Evolutionary conservation across 169 alveolate genomes (phyloP).

Genomic region (Blepharisma undulans): DNA sequence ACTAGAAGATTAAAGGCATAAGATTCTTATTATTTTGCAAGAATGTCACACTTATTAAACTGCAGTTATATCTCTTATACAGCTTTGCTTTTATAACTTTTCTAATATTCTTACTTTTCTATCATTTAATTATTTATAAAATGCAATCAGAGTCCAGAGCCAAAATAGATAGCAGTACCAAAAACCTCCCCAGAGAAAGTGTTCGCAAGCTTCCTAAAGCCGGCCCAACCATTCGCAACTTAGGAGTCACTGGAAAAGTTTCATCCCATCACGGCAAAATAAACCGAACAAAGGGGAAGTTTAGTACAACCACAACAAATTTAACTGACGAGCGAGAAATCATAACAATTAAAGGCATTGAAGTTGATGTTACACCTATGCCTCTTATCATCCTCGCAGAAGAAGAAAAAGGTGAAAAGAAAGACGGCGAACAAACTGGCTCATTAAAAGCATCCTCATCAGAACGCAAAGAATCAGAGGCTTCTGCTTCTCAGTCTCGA

Average conservation of each 20-base stretch:
- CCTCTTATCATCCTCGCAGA: conserved; percentile 15
- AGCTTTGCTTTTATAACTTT: too few relatives aligned
- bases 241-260: neutral
- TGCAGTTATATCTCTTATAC: too few relatives aligned
- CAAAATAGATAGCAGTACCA: neutral
- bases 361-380: conserved; percentile 34
- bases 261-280: neutral
- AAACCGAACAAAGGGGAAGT: conserved; percentile 4
- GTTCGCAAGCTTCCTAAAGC: neutral
- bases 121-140: neutral
- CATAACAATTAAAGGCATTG: neutral
- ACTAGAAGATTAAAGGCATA: too few relatives aligned
- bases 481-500: neutral
- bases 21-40: too few relatives aligned
- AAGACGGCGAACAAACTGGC: conserved; percentile 25
- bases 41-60: too few relatives aligned
- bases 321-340: conserved; percentile 24
- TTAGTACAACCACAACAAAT: neutral
- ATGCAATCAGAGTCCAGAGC: neutral
- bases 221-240: neutral
- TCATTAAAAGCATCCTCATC: conserved; percentile 22
- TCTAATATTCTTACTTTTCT: too few relatives aligned
- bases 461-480: neutral
- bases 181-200: neutral
- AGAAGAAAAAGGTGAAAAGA: conserved; percentile 13